Base-by-base conservation (phyloP, 2,329 filamentous ascomycete species). In the Ophioceras dolichostomum region DNA sequence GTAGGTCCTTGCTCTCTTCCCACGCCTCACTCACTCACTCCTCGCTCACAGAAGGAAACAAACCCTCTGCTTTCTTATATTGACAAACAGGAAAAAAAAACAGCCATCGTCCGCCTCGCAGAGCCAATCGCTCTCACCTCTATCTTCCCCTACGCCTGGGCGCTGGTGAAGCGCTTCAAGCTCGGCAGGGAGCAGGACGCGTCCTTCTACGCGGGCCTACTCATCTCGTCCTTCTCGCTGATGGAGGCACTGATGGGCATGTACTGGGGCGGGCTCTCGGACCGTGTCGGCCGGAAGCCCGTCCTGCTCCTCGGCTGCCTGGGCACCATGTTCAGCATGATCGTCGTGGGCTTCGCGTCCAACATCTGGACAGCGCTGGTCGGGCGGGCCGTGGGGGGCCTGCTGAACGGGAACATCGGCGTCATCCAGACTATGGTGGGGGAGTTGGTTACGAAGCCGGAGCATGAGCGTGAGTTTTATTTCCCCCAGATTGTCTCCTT, bases 381-480 rank as follows among this genome's bases (percentile, higher is more conserved):
- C 21, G 87, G 86, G 12, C 71, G 88, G 49, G 73, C 79, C 32
- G 54, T 91, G 12, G 88, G 86, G 30, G 87, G 88, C 17, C 67
- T 88, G 10, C 67, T 95, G 39, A 94, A 94, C 56, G 88, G 88
- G 41, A 94, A 94, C 52, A 86, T 94, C 47, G 87, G 83, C 20
- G 83, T 91, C 26, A 85, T 91, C 46, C 82, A 93, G 58, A 94
- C 86, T 14, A 93, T 94, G 83, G 88, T 94, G 12, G 85, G 81
- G 20, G 88, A 95, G 57, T 58, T 94, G 39, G 83, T 93, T 36
- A 83, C 72, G 24, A 83, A 80, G 40, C 85, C 83, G 12, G 82
- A 88, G 49, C 84, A 93, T 59, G 86, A 94, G 60, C 85, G 80
- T 85, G 61, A 67, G 79, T 73, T 28, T 17, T 3, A 24, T 27